These are phyloP conservation scores for Hypomyces perniciosus DNA, from an alignment of 2,329 filamentous ascomycete genomes.

Conservation along the genomic window DNA sequence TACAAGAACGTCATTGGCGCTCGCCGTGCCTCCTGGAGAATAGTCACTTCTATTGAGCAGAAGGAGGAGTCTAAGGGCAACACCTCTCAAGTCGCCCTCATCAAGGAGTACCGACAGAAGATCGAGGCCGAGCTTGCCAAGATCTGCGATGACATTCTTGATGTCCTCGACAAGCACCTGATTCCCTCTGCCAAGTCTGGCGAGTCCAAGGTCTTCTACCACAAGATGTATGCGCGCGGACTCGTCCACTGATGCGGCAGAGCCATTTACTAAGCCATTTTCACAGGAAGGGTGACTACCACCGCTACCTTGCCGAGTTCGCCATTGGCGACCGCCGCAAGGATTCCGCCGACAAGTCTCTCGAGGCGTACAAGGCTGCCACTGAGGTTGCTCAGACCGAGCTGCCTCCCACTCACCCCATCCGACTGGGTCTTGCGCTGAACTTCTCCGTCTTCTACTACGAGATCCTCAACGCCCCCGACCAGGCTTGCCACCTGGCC, in stretches of 20 bases:
- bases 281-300: constrained; percentile 95
- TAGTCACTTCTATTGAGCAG: constrained; percentile 97
- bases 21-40: constrained; percentile 95
- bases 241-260: neutral
- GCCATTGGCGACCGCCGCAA: constrained; percentile 92
- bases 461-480: constrained; percentile 97
- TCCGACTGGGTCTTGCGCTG: constrained; percentile 91
- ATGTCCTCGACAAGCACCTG: constrained; percentile 88
- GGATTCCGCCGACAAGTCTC: constrained; percentile 86
- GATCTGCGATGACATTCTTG: constrained; percentile 96
- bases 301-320: constrained; percentile 98
- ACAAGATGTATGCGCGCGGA: constrained; percentile 77
- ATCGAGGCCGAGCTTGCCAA: constrained; percentile 94
- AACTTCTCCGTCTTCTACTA: constrained; percentile 99
- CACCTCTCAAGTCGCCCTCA: constrained; percentile 79
- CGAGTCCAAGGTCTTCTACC: constrained; percentile 99
- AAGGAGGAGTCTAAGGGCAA: constrained; percentile 99
- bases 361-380: constrained; percentile 94
- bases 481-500: constrained; percentile 96
- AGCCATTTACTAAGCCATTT: neutral
- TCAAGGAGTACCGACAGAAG: constrained; percentile 98
- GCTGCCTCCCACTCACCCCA: constrained; percentile 94
- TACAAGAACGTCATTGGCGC: constrained; percentile 99
- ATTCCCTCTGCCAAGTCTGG: constrained; percentile 91
- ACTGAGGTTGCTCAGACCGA: constrained; percentile 98